These are phyloP conservation scores for Pyricularia sp. DNA, from an alignment of 2,329 filamentous ascomycete species.

Conservation along the genomic window DNA sequence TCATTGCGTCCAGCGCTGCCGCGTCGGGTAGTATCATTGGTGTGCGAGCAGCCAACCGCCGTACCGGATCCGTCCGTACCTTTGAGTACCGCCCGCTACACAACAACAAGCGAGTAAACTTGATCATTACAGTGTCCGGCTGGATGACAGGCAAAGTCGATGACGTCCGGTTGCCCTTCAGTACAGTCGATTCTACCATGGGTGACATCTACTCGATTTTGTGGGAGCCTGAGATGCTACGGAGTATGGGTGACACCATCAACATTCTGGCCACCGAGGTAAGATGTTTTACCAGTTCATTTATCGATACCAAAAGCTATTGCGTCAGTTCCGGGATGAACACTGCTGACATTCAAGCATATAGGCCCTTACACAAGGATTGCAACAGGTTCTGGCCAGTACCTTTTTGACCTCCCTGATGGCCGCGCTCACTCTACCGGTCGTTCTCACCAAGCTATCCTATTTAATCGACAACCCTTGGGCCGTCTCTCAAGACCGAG, in stretches of 20 bases:
- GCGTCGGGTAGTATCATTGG: conserved; percentile 83
- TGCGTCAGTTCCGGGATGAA: not conserved
- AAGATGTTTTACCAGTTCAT: conserved; percentile 24
- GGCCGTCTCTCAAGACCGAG: conserved; percentile 90
- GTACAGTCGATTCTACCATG: conserved; percentile 95
- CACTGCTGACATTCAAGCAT: not conserved
- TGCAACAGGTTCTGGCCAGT: conserved; percentile 88
- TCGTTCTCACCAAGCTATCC: conserved; percentile 84
- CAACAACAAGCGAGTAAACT: conserved; percentile 95
- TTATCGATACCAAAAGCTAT: not conserved
- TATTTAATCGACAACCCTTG: conserved; percentile 98
- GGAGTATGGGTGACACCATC: conserved; percentile 96
- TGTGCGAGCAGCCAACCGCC: conserved; percentile 71
- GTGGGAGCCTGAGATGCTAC: conserved; percentile 98
- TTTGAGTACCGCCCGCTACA: conserved; percentile 95
- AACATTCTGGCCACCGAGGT: conserved; percentile 97
- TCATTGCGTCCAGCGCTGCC: conserved; percentile 86
- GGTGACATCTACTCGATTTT: conserved; percentile 94
- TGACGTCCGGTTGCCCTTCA: conserved; percentile 90
- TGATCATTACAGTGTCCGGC: conserved; percentile 89
- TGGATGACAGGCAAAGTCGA: conserved; percentile 99
- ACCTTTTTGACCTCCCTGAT: conserved; percentile 85
- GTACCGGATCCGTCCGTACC: conserved; percentile 86
- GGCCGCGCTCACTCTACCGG: conserved; percentile 84
- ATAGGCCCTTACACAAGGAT: conserved; percentile 85